Conservation (phyloP, 257 asterid genomes). For the Solanum chaucha region DNA sequence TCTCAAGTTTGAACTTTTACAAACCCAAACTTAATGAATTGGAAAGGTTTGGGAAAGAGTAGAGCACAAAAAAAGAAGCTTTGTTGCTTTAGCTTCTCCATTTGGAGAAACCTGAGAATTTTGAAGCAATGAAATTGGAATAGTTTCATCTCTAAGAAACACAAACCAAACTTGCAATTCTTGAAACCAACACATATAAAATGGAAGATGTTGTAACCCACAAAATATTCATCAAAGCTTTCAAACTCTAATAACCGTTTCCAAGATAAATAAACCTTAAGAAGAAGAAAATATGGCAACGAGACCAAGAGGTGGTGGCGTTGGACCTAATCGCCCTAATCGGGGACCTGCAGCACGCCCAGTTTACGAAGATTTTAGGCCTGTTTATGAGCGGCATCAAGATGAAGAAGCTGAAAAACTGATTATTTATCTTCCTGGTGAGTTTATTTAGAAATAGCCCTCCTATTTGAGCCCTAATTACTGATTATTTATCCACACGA, state of each 20-base stretch:
- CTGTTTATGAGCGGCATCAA: conserved; percentile 46
- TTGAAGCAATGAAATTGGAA: conserved; percentile 42
- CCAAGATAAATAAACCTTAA: neutral
- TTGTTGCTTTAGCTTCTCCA: conserved; percentile 2
- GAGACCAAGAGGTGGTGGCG: conserved; percentile 22
- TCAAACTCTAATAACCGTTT: neutral
- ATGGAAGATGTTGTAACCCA: neutral
- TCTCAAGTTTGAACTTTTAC: neutral
- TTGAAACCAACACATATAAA: neutral
- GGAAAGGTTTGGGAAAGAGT: neutral
- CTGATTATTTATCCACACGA: too few relatives aligned
- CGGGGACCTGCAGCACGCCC: conserved; percentile 17
- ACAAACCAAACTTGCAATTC: neutral
- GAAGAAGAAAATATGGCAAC: conserved; percentile 24
- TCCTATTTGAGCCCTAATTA: neutral
- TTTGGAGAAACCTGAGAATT: conserved; percentile 15
- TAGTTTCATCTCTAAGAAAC: conserved; percentile 21
- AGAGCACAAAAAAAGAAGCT: conserved; percentile 34
- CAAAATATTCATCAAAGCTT: neutral
- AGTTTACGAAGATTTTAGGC: conserved; percentile 56
- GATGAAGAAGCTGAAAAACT: conserved; percentile 47
- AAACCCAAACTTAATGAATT: neutral
- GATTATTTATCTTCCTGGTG: conserved; percentile 63
- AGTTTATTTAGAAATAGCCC: neutral
- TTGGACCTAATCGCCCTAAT: neutral